Base-by-base conservation (phyloP, 805 yeast genomes). In the Candida pini region DNA sequence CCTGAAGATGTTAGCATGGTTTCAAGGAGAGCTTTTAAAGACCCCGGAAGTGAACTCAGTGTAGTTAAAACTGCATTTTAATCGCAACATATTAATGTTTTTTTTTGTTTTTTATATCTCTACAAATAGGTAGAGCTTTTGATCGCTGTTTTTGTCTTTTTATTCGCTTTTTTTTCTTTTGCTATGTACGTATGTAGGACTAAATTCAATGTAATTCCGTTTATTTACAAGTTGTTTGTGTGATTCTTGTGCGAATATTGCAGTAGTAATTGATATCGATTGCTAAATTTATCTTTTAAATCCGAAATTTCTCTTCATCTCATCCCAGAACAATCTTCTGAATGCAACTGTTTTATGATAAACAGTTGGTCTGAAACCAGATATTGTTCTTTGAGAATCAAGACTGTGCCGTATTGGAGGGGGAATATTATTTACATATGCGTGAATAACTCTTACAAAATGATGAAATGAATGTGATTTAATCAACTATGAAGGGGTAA, bases 1-100 rank as follows among this genome's bases (percentile, higher is more conserved):
- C 78, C 77, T 36, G 77, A 86, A 52, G 90, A 86, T 50, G 88
- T 87, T 21, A 76, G 81, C 2, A 68, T 85, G 73, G 78, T 78
- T 5, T 72, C 72, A 37, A 75, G 73, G 47, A 67, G 64, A 35
- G 71, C 75, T 3, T 76, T 87, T 62, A 68, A 68, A 39, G 66
- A 64, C 39, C 83, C 89, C 4, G 39, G 40, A 6, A 47, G 46
- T n/a, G 53, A 45, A 35, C 51, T 54, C 33, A 39, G 40, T 16
- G 48, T 57, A 14, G 59, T 60, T 4, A 49, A 59, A 28, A 49
- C 47, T 13, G 53, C 53, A 6, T 48, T 49, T 20, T 54, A 30
- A 44, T 9, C 16, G 2, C 16, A 26, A 13, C 7, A n/a, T n/a
- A n/a, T n/a, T n/a, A n/a, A n/a, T n/a, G n/a, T 15, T 4, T 14